Evolutionary conservation across 441 rosid species (phyloP).

Genomic region (Populus hybrid): DNA sequence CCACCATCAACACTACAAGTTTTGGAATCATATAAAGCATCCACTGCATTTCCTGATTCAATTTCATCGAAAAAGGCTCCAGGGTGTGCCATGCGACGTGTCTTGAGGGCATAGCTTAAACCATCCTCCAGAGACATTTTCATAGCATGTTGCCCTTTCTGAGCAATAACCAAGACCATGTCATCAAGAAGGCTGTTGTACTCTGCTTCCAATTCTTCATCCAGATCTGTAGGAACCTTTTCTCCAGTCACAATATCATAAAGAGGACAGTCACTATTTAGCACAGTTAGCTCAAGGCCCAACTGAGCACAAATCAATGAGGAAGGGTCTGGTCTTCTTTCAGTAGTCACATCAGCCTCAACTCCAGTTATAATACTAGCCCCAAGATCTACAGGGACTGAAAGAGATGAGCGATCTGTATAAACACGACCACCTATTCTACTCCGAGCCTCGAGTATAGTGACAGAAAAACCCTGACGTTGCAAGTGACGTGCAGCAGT

Average conservation of each 20-base stretch:
- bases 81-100: conserved; percentile 60
- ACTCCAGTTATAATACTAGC: conserved; percentile 99
- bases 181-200: conserved; percentile 95
- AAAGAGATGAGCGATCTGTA: conserved; percentile 90
- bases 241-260: conserved; percentile 85
- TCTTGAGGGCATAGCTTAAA: conserved; percentile 83
- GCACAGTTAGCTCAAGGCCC: conserved; percentile 90
- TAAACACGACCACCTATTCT: conserved; percentile 97
- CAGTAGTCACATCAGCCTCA: conserved; percentile 98
- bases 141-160: conserved; percentile 86
- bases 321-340: conserved; percentile 99
- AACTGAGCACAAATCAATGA: conserved; percentile 90
- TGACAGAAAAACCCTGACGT: conserved; percentile 91
- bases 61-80: conserved; percentile 44
- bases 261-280: conserved; percentile 98
- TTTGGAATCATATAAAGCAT: conserved; percentile 74
- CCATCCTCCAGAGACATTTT: conserved; percentile 98
- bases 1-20: conserved; percentile 63
- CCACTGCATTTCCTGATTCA: conserved; percentile 64
- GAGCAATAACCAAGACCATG: conserved; percentile 82
- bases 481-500: conserved; percentile 95
- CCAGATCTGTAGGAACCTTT: conserved; percentile 91
- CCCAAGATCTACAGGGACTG: conserved; percentile 99
- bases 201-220: conserved; percentile 92
- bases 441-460: conserved; percentile 86